Conservation (phyloP, 495 filamentous ascomycete species). For the Penicillium canescens region DNA sequence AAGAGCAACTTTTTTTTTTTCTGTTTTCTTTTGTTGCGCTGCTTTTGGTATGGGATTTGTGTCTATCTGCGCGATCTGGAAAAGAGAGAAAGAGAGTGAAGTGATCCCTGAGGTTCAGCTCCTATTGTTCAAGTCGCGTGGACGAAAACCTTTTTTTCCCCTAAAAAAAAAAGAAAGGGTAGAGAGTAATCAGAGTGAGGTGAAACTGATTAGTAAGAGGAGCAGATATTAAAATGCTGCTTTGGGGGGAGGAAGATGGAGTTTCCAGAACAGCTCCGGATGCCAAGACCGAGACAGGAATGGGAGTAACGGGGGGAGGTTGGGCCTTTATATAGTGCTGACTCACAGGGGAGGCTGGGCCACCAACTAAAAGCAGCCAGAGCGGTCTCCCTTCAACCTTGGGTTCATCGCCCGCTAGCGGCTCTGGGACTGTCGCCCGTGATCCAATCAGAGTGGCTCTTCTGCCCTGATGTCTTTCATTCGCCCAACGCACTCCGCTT, state of each 20-base stretch:
- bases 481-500: slow-evolving; percentile 15
- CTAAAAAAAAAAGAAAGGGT: slow-evolving; percentile 10
- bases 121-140: slow-evolving; percentile 7
- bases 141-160: slow-evolving; percentile 7
- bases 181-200: slow-evolving; percentile 12
- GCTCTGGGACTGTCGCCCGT: slow-evolving; percentile 14
- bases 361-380: slow-evolving; percentile 45
- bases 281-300: slow-evolving; percentile 52
- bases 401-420: slow-evolving; percentile 28
- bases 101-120: slow-evolving; percentile 9
- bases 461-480: not conserved
- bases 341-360: slow-evolving; percentile 46
- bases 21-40: slow-evolving; percentile 25
- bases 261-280: slow-evolving; percentile 33
- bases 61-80: slow-evolving; percentile 40
- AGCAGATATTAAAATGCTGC: slow-evolving; percentile 21
- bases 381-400: slow-evolving; percentile 31
- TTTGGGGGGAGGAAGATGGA: slow-evolving; percentile 26
- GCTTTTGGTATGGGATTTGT: slow-evolving; percentile 24
- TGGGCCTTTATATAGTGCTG: slow-evolving; percentile 51
- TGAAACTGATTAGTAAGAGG: slow-evolving; percentile 21
- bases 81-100: slow-evolving; percentile 35
- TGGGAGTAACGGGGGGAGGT: slow-evolving; percentile 38
- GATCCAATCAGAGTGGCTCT: slow-evolving; percentile 10
- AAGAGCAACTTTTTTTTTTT: slow-evolving; percentile 23